These are phyloP conservation scores for Rhodocollybia butyracea DNA, from an alignment of 768 basidiomycete species.

Conservation along the genomic window DNA sequence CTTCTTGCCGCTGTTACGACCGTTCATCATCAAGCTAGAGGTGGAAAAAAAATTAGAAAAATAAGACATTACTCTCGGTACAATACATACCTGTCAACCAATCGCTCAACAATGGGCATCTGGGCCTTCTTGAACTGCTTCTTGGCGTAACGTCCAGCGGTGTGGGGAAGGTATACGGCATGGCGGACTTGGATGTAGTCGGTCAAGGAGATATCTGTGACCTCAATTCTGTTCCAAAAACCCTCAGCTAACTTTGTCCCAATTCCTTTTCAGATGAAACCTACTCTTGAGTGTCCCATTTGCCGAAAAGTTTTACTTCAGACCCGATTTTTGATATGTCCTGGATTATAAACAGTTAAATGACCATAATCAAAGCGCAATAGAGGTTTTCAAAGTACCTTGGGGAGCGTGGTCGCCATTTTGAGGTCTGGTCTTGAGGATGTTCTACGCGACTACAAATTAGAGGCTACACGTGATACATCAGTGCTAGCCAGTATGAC, in stretches of 20 bases:
- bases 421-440: constrained; percentile 34
- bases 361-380: neutral
- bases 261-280: constrained; percentile 26
- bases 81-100: constrained; percentile 94
- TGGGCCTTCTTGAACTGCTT: constrained; percentile 99
- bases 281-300: constrained; percentile 98
- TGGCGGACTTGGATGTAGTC: constrained; percentile 99
- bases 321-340: constrained; percentile 78
- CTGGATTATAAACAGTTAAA: constrained; percentile 6
- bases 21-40: constrained; percentile 98
- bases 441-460: constrained; percentile 1
- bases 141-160: constrained; percentile 98
- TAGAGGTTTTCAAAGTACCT: constrained; percentile 9
- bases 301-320: constrained; percentile 96
- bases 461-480: neutral
- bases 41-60: no score
- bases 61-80: no score
- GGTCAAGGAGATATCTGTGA: constrained; percentile 97
- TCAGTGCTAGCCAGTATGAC: constrained; percentile 25
- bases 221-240: constrained; percentile 73
- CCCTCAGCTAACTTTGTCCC: neutral
- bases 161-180: constrained; percentile 97
- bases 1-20: constrained; percentile 99
- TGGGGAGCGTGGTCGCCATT: constrained; percentile 80
- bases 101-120: constrained; percentile 99